Percentiles rank a stretch among this genome's conserved stretches.
These are phyloP conservation scores for Delonix regia DNA, from an alignment of 306 rosid genomes.

Conservation along the genomic window DNA sequence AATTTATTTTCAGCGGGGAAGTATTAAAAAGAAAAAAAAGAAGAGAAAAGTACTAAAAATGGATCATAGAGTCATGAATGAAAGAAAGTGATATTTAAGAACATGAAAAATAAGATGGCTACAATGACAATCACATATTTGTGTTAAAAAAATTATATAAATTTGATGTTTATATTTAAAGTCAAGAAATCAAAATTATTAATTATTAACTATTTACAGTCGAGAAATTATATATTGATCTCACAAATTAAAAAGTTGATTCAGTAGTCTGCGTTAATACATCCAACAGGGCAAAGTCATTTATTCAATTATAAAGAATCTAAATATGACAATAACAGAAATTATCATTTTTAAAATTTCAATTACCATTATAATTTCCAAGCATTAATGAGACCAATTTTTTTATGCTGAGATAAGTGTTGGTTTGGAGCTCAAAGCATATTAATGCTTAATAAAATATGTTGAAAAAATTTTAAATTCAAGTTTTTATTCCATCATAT, in stretches of 20 bases:
- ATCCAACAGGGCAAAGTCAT: no score
- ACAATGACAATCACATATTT: background rate
- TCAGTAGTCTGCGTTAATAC: no score
- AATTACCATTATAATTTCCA: background rate
- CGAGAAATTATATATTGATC: no score
- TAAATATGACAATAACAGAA: constrained; percentile 10
- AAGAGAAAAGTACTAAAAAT: background rate
- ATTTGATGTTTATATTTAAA: no score
- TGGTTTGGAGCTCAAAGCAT: background rate
- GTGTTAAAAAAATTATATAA: no score
- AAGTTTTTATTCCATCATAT: no score
- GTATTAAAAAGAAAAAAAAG: background rate
- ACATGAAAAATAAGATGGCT: constrained; percentile 12
- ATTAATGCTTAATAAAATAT: no score
- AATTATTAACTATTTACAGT: no score
- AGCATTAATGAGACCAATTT: background rate
- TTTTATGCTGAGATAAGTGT: background rate
- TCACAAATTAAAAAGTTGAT: no score
- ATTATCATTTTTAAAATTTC: background rate
- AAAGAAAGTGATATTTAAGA: constrained; percentile 38
- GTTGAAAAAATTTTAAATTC: no score
- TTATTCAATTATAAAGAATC: no score
- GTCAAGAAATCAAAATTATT: no score
- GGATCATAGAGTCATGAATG: constrained; percentile 14
- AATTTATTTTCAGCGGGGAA: background rate